phyloP scores from a whole-genome alignment of 2,329 filamentous ascomycete genomes.

The Sordariomycetes sp. region DNA sequence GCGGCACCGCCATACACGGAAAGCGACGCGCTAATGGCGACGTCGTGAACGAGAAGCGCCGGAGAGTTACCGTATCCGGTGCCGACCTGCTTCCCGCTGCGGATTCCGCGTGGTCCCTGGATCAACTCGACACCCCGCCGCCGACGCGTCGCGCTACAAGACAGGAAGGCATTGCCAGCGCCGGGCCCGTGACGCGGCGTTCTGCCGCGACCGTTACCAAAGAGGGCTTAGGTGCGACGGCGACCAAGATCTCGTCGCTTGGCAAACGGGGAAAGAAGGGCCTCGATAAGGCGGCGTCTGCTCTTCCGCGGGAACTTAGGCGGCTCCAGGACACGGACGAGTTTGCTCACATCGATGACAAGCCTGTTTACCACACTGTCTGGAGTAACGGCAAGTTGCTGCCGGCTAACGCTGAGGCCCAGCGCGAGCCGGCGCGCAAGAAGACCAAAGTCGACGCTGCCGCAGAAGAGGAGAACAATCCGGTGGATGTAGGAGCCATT shows the following conservation, averaged over 20 bases:
- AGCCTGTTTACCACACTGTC: constrained; percentile 42
- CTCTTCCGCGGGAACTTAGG: constrained; percentile 42
- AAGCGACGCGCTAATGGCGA: constrained; percentile 40
- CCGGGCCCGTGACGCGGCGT: neutral
- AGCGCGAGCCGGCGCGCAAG: constrained; percentile 21
- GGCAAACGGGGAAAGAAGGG: constrained; percentile 48
- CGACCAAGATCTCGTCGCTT: constrained; percentile 34
- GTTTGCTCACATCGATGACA: constrained; percentile 42
- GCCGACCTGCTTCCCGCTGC: constrained; percentile 9
- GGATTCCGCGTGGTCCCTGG: constrained; percentile 24
- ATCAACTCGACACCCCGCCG: constrained; percentile 17
- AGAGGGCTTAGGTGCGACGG: neutral
- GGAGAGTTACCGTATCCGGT: neutral
- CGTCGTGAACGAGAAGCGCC: constrained; percentile 14
- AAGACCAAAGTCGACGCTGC: constrained; percentile 14
- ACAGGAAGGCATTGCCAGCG: neutral
- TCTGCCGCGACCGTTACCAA: neutral
- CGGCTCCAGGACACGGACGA: constrained; percentile 51
- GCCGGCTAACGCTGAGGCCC: constrained; percentile 25
- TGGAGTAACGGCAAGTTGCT: constrained; percentile 55
- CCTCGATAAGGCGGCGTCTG: constrained; percentile 30
- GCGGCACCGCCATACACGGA: constrained; percentile 47
- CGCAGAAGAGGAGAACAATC: constrained; percentile 18
- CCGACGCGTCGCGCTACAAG: neutral
- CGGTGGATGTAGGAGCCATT: neutral